These are phyloP conservation scores for Ochetophila trinervis DNA, from an alignment of 306 rosid genomes.

Conservation along the genomic window DNA sequence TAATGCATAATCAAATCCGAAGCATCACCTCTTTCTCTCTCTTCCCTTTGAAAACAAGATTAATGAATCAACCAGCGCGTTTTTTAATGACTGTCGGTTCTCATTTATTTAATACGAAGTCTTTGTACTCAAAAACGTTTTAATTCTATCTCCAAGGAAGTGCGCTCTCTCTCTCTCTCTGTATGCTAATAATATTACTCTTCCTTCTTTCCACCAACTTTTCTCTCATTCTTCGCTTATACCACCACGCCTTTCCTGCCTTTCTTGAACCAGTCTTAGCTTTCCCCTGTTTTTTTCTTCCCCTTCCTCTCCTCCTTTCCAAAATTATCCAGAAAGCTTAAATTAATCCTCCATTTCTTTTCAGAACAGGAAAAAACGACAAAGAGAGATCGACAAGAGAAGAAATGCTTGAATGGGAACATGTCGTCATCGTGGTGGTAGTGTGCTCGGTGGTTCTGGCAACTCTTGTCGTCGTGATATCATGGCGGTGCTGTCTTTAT, in stretches of 20 bases:
- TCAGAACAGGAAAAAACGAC: not conserved
- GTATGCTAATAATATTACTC: not conserved
- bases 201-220: conserved; percentile 4
- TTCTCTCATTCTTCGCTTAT: not conserved
- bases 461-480: conserved; percentile 11
- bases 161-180: conserved; percentile 8
- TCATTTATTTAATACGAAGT: not conserved
- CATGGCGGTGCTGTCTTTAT: conserved; percentile 24
- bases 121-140: conserved; percentile 12
- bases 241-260: conserved; percentile 27
- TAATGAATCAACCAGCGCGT: conserved; percentile 8
- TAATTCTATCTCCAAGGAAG: conserved; percentile 10
- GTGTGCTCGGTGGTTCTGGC: conserved; percentile 19
- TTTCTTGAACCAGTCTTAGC: conserved; percentile 51
- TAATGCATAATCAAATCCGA: not conserved
- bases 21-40: conserved; percentile 4
- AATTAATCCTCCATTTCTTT: not conserved
- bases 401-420: conserved; percentile 41
- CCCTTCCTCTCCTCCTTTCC: conserved; percentile 10
- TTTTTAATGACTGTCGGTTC: conserved; percentile 13
- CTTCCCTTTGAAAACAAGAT: not conserved
- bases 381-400: not conserved
- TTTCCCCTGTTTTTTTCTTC: conserved; percentile 40
- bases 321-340: conserved; percentile 1
- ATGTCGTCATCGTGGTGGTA: conserved; percentile 31